phyloP scores from a whole-genome alignment of 371 early-diverging fungal genomes.

The Mortierella polycephala region DNA sequence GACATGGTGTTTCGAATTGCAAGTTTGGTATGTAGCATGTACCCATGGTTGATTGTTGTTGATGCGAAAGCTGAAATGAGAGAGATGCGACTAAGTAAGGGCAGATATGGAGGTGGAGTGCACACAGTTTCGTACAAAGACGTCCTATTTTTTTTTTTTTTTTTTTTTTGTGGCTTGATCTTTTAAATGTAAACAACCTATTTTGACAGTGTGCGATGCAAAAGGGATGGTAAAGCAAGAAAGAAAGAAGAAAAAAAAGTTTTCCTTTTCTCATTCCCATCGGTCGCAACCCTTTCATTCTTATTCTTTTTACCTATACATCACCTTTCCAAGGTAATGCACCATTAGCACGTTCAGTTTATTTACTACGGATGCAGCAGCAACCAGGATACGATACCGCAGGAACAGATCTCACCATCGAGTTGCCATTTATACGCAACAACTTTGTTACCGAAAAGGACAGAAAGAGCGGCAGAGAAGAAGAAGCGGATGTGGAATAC shows the following conservation, averaged over 20 bases:
- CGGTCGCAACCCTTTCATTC: background rate
- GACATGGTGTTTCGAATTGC: too few relatives aligned
- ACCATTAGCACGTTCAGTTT: too few relatives aligned
- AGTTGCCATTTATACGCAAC: too few relatives aligned
- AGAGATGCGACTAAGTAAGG: background rate
- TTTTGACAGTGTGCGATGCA: background rate
- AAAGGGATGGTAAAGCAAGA: background rate
- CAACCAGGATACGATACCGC: too few relatives aligned
- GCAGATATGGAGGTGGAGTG: background rate
- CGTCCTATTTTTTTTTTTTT: conserved; percentile 10
- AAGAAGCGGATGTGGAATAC: too few relatives aligned
- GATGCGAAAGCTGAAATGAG: background rate
- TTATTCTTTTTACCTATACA: background rate
- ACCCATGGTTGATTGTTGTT: background rate
- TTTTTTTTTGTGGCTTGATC: conserved; percentile 22
- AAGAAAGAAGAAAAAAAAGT: conserved; percentile 3
- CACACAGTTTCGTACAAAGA: background rate
- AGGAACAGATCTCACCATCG: too few relatives aligned
- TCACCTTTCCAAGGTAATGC: background rate
- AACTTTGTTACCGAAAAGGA: too few relatives aligned
- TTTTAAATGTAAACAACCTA: conserved; percentile 7
- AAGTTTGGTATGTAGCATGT: too few relatives aligned
- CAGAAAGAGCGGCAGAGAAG: too few relatives aligned
- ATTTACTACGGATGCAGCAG: too few relatives aligned
- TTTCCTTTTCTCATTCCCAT: conserved; percentile 5